Conservation (phyloP, 192 early-diverging fungal genomes). For the Coemansia sp. region DNA sequence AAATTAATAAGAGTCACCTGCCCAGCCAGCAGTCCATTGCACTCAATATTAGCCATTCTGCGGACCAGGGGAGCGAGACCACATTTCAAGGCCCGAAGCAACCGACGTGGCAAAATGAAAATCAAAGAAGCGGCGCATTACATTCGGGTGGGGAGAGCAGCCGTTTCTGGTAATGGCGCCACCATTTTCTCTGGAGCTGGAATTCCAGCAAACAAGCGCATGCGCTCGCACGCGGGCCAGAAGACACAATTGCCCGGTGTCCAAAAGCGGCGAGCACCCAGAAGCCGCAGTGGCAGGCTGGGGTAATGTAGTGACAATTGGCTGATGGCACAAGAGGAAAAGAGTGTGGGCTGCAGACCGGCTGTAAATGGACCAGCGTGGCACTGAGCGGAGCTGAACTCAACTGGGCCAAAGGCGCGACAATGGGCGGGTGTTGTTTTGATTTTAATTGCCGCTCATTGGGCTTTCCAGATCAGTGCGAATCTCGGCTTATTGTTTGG, state of each 20-base stretch:
- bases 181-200: neutral
- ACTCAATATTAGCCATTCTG: no score
- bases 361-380: neutral
- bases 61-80: no score
- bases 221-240: neutral
- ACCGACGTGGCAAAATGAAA: neutral
- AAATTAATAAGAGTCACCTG: no score
- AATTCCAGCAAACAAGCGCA: neutral
- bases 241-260: neutral
- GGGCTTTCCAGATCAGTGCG: slow-evolving; percentile 10
- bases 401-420: neutral
- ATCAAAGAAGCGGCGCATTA: neutral
- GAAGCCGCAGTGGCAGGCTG: neutral
- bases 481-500: slow-evolving; percentile 5
- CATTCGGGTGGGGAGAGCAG: neutral
- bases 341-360: slow-evolving; percentile 5
- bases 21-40: no score
- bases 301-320: neutral
- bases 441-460: slow-evolving; percentile 1
- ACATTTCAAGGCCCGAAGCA: no score
- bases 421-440: slow-evolving; percentile 9
- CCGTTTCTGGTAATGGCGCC: neutral
- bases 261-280: neutral
- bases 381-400: neutral
- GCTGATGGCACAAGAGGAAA: neutral